Conservation (phyloP, 306 rosid genomes). For the Begonia peltatifolia region DNA sequence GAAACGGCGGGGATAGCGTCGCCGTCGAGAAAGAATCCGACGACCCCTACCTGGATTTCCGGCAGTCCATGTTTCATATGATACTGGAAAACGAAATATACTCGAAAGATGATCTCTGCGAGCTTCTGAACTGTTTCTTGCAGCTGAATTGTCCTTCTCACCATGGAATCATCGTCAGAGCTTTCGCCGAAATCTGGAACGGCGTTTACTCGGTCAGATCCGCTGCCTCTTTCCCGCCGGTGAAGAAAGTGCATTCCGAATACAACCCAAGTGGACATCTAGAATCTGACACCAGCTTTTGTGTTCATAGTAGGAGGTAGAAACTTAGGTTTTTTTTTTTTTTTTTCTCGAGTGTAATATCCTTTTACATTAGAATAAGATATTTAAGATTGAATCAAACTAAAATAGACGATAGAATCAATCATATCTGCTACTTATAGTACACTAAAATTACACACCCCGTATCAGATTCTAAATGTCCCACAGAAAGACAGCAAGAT, state of each 20-base stretch:
- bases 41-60: conserved; percentile 78
- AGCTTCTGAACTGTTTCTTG: conserved; percentile 71
- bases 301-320: not conserved
- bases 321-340: no score
- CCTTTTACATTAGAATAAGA: no score
- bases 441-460: no score
- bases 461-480: no score
- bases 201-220: conserved; percentile 49
- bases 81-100: conserved; percentile 81
- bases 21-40: conserved; percentile 90
- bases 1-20: conserved; percentile 59
- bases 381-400: no score
- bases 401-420: no score
- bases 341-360: no score
- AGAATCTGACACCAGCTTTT: not conserved
- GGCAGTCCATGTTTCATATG: conserved; percentile 89
- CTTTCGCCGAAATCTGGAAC: conserved; percentile 89
- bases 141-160: conserved; percentile 61
- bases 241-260: not conserved
- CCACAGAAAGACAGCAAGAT: no score
- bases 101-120: conserved; percentile 55
- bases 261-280: not conserved
- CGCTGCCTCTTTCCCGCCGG: not conserved
- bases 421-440: no score
- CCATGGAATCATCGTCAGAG: conserved; percentile 67